Conservation (phyloP, 192 early-diverging fungal species). For the Backusella sp. region DNA sequence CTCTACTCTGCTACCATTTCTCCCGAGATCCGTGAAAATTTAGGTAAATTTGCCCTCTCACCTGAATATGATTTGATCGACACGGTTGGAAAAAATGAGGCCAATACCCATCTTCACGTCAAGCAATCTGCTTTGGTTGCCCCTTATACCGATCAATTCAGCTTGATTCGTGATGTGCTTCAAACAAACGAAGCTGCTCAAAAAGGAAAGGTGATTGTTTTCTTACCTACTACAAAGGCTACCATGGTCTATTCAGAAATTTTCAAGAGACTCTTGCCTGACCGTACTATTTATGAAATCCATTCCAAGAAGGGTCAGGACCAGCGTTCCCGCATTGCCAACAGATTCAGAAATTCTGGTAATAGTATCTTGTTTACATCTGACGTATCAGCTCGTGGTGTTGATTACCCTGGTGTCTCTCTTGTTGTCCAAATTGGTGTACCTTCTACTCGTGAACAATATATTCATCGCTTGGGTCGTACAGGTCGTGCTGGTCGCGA, state of each 20-base stretch:
- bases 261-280: constrained; percentile 48
- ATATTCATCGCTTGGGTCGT: constrained; percentile 95
- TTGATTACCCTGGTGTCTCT: constrained; percentile 93
- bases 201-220: constrained; percentile 86
- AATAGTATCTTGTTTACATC: constrained; percentile 82
- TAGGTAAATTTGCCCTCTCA: constrained; percentile 65
- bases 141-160: constrained; percentile 62
- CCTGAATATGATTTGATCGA: constrained; percentile 72
- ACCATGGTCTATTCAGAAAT: constrained; percentile 63
- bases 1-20: constrained; percentile 95
- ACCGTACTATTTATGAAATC: constrained; percentile 29
- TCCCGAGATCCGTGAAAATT: constrained; percentile 56
- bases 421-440: constrained; percentile 90
- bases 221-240: constrained; percentile 78
- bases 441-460: constrained; percentile 80
- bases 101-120: constrained; percentile 77
- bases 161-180: constrained; percentile 64
- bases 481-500: constrained; percentile 93
- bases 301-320: constrained; percentile 82
- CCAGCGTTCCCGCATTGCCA: constrained; percentile 67
- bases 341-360: constrained; percentile 67
- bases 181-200: constrained; percentile 55
- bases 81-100: constrained; percentile 82
- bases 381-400: constrained; percentile 95
- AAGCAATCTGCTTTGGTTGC: constrained; percentile 74